phyloP scores from a whole-genome alignment of 169 alveolate genomes.

The Perkinsus marinus region DNA sequence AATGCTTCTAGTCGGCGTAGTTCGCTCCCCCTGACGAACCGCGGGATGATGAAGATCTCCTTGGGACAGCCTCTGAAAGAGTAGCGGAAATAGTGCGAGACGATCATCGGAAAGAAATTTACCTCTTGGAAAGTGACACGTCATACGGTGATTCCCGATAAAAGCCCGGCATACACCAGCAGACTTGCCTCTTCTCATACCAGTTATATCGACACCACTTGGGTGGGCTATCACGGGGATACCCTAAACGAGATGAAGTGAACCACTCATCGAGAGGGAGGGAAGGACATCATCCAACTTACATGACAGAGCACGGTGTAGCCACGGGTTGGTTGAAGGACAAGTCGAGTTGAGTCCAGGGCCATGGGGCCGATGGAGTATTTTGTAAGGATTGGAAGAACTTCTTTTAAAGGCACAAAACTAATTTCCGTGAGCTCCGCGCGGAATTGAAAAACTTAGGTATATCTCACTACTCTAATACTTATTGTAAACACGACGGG shows the following conservation, averaged over 20 bases:
- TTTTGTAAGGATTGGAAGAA: too few relatives aligned
- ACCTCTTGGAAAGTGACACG: neutral
- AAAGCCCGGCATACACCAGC: neutral
- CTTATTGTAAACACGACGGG: too few relatives aligned
- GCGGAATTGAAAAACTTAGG: too few relatives aligned
- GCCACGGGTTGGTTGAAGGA: neutral
- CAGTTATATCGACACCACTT: neutral
- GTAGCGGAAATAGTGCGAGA: neutral
- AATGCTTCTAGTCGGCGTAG: too few relatives aligned
- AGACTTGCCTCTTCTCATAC: neutral
- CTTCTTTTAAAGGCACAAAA: too few relatives aligned
- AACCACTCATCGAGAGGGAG: neutral
- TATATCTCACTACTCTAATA: too few relatives aligned
- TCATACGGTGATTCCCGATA: neutral
- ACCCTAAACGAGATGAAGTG: neutral
- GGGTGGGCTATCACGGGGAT: neutral
- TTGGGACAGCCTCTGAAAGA: neutral
- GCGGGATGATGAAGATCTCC: neutral
- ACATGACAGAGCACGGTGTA: neutral
- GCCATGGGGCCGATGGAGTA: neutral
- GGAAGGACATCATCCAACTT: neutral
- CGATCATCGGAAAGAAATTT: neutral
- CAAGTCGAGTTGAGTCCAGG: neutral
- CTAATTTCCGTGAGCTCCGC: too few relatives aligned
- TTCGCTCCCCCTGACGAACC: neutral